These are phyloP conservation scores for Fomitopsis palustris DNA, from an alignment of 1,284 basidiomycete genomes.

Conservation along the genomic window DNA sequence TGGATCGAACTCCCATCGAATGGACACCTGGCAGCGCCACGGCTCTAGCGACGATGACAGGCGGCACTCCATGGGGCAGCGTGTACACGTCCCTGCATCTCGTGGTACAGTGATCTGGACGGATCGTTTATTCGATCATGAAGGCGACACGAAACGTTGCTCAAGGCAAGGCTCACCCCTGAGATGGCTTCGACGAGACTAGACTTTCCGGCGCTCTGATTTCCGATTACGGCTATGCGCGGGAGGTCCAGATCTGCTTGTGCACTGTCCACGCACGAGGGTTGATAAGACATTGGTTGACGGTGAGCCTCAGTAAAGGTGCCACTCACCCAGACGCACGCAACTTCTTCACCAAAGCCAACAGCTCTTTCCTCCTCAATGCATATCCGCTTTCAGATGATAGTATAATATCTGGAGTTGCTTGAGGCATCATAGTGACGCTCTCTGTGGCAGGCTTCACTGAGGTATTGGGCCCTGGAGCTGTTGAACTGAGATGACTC, in stretches of 20 bases:
- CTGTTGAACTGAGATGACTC: too few relatives aligned
- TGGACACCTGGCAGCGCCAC: slow-evolving; percentile 33
- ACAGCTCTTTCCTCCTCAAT: neutral
- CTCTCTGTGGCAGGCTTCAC: too few relatives aligned
- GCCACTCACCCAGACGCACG: slow-evolving; percentile 1
- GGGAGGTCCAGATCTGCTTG: slow-evolving; percentile 26
- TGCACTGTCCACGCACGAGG: slow-evolving; percentile 12
- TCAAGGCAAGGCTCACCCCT: slow-evolving; percentile 38
- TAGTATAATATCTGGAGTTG: neutral
- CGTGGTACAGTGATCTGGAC: slow-evolving; percentile 20
- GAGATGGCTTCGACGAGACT: slow-evolving; percentile 51
- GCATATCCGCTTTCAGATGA: neutral
- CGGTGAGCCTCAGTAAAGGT: too few relatives aligned
- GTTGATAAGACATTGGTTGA: neutral
- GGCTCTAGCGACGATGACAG: slow-evolving; percentile 14
- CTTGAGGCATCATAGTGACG: neutral
- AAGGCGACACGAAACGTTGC: neutral
- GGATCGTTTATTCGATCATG: neutral
- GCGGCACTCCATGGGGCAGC: slow-evolving; percentile 28
- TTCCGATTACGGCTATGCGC: slow-evolving; percentile 27
- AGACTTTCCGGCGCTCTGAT: slow-evolving; percentile 39
- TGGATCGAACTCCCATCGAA: slow-evolving; percentile 26
- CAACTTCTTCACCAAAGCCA: slow-evolving; percentile 1
- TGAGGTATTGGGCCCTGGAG: too few relatives aligned
- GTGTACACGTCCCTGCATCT: slow-evolving; percentile 22